A percentile compares a stretch with the other conserved stretches of the same genome.
Evolutionary conservation across 1,284 basidiomycete species (phyloP).

Genomic region (Jaminaea rosea): DNA sequence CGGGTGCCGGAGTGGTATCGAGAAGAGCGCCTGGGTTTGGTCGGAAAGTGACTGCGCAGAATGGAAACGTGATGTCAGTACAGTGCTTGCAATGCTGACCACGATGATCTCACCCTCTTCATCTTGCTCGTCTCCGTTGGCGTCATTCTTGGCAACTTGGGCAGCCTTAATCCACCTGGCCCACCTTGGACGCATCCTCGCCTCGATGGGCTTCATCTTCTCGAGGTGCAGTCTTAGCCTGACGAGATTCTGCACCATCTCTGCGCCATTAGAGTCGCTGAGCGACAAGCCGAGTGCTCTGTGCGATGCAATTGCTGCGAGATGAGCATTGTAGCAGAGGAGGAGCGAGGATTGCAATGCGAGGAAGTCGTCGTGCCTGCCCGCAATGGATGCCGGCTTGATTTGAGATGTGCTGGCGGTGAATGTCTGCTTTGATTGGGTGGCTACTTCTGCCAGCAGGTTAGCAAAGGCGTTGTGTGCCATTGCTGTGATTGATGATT

Average conservation of each 20-base stretch:
- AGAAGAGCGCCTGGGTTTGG: conserved; percentile 61
- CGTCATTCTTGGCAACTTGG: conserved; percentile 53
- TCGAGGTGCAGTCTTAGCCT: conserved; percentile 45
- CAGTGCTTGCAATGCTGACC: not conserved
- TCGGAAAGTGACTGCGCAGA: conserved; percentile 71
- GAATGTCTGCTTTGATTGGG: not conserved
- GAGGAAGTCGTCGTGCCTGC: conserved; percentile 75
- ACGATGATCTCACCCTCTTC: conserved; percentile 51
- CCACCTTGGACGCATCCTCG: conserved; percentile 73
- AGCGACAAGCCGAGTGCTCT: conserved; percentile 28
- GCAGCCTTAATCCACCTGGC: conserved; percentile 59
- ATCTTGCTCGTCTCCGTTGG: conserved; percentile 51
- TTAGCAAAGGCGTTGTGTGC: not conserved
- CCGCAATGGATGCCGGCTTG: no score
- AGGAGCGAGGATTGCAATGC: conserved; percentile 78
- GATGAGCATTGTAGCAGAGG: conserved; percentile 76
- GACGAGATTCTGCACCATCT: conserved; percentile 28
- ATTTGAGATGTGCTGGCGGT: not conserved
- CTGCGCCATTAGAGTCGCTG: conserved; percentile 2
- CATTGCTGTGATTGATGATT: not conserved
- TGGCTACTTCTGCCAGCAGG: not conserved
- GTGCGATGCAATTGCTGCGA: conserved; percentile 55
- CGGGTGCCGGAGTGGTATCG: conserved; percentile 4
- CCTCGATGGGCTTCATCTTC: conserved; percentile 59
- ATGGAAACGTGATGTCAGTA: not conserved